Conservation (phyloP, 441 rosid genomes). For the Dalechampia spathulata region DNA sequence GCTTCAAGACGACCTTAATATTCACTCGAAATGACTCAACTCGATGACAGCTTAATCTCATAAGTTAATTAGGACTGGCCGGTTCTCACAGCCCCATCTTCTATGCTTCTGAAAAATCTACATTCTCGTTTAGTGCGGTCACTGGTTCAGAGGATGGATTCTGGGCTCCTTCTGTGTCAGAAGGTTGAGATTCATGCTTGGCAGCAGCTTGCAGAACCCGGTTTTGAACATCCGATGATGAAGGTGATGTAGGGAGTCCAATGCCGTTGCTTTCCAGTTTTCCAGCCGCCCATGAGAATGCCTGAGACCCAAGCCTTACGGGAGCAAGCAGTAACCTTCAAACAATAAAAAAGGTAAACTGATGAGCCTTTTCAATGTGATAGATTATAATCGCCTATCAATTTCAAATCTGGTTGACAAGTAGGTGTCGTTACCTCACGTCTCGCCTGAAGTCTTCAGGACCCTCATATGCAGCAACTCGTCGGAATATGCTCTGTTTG, state of each 20-base stretch:
- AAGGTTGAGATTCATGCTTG: conserved; percentile 85
- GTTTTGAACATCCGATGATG: conserved; percentile 73
- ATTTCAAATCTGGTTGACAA: not conserved
- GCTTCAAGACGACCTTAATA: not conserved
- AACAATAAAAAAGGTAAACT: conserved; percentile 1
- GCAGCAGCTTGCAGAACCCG: conserved; percentile 93
- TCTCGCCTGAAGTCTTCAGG: conserved; percentile 68
- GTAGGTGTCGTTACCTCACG: conserved; percentile 40
- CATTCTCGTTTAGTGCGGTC: conserved; percentile 29
- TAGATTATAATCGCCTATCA: not conserved
- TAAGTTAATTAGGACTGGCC: too few relatives aligned
- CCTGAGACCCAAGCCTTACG: conserved; percentile 57
- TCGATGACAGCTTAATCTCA: too few relatives aligned
- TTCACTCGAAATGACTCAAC: too few relatives aligned
- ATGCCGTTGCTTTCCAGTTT: conserved; percentile 69
- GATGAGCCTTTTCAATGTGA: not conserved
- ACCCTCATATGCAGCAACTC: conserved; percentile 54
- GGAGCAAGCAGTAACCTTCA: conserved; percentile 57
- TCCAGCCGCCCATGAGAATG: conserved; percentile 81
- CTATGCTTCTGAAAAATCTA: conserved; percentile 56
- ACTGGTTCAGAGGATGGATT: conserved; percentile 35
- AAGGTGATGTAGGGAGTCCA: conserved; percentile 91
- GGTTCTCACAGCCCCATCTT: too few relatives aligned
- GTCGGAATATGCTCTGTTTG: conserved; percentile 59
- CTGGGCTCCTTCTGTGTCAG: conserved; percentile 38